A percentile compares a stretch with the other conserved stretches of the same genome.
Evolutionary conservation across 73 alveolate species (phyloP).

Genomic region (Chromera velia): DNA sequence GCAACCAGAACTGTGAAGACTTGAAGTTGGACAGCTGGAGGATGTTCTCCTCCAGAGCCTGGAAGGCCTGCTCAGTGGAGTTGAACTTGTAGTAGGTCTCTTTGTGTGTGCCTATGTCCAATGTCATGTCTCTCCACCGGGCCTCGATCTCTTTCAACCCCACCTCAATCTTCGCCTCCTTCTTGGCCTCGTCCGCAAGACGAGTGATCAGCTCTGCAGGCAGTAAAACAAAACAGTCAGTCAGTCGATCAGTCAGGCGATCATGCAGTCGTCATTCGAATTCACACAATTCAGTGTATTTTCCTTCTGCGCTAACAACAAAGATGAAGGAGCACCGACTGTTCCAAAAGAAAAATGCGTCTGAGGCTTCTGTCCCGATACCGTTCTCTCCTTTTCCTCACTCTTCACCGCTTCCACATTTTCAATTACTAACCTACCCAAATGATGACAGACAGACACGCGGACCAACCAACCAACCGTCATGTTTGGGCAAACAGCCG

Average conservation of each 20-base stretch:
- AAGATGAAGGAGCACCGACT: too few relatives aligned
- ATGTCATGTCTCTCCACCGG: slow-evolving; percentile 56
- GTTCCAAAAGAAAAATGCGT: too few relatives aligned
- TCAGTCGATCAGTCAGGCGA: not conserved
- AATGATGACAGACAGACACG: too few relatives aligned
- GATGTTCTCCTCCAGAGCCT: slow-evolving; percentile 85
- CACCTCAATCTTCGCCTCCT: slow-evolving; percentile 79
- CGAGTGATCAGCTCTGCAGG: not conserved
- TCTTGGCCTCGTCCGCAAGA: slow-evolving; percentile 73
- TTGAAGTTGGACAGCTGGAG: slow-evolving; percentile 74
- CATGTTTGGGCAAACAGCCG: too few relatives aligned
- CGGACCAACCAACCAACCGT: not conserved
- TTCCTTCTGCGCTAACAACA: too few relatives aligned
- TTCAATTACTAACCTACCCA: too few relatives aligned
- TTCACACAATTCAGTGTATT: too few relatives aligned
- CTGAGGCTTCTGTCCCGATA: too few relatives aligned
- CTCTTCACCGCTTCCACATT: too few relatives aligned
- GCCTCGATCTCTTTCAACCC: slow-evolving; percentile 67
- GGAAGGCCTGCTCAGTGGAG: slow-evolving; percentile 60
- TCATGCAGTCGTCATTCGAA: too few relatives aligned
- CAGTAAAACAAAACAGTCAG: too few relatives aligned
- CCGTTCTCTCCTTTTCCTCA: too few relatives aligned
- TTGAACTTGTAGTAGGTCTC: slow-evolving; percentile 55
- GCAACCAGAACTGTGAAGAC: slow-evolving; percentile 55
- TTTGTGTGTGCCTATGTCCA: slow-evolving; percentile 34